Percentiles rank a stretch among this genome's conserved stretches.
Conservation (phyloP, 768 basidiomycete species). For the Mycena vulgaris region DNA sequence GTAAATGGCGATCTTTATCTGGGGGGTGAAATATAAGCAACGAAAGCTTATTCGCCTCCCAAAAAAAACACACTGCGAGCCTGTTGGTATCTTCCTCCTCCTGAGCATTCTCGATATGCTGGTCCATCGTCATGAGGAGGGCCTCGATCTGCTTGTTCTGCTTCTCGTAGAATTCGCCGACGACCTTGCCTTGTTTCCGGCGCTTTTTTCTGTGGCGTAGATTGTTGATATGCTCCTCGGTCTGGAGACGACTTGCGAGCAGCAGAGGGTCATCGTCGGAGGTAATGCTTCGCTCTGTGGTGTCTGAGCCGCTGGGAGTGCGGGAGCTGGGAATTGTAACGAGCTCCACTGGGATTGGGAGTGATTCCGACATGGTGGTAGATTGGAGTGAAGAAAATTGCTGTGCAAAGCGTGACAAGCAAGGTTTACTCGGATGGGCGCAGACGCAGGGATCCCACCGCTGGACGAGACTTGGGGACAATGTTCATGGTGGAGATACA, state of each 20-base stretch:
- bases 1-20: conserved; percentile 73
- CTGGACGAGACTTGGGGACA: too few relatives aligned
- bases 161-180: conserved; percentile 42
- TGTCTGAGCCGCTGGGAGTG: background rate
- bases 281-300: conserved; percentile 13
- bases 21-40: background rate
- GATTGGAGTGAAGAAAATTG: conserved; percentile 2
- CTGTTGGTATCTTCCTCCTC: conserved; percentile 62
- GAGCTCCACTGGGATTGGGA: background rate
- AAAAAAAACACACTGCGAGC: conserved; percentile 58
- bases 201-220: conserved; percentile 50
- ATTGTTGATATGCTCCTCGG: conserved; percentile 24
- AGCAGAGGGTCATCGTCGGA: conserved; percentile 33
- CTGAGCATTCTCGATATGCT: conserved; percentile 67
- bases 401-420: conserved; percentile 23
- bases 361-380: background rate
- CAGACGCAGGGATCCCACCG: background rate
- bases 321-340: background rate
- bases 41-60: too few relatives aligned
- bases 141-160: conserved; percentile 62
- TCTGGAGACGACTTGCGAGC: conserved; percentile 36
- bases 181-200: conserved; percentile 56
- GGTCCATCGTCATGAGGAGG: conserved; percentile 70
- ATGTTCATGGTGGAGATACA: background rate
- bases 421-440: background rate